These are phyloP conservation scores for Wallacemonas sp. DNA, from an alignment of 208 protist species.

Conservation along the genomic window DNA sequence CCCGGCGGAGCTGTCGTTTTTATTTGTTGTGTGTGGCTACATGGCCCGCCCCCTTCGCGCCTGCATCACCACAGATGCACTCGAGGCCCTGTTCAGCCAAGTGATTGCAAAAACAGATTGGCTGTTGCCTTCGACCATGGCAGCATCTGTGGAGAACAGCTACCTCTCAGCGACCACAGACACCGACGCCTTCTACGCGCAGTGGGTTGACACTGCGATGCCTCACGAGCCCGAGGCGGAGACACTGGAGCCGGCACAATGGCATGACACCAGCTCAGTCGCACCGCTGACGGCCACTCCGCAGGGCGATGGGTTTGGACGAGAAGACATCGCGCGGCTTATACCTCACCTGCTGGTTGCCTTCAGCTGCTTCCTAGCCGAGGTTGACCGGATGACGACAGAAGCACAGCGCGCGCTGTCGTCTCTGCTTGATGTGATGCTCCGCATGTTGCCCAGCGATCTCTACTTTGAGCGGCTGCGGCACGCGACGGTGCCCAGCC, in stretches of 20 bases:
- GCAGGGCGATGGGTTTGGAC: neutral
- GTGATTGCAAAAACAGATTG: conserved; percentile 20
- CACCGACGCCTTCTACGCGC: too few relatives aligned
- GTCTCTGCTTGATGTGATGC: conserved; percentile 21
- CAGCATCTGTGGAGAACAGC: too few relatives aligned
- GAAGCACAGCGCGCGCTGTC: conserved; percentile 14
- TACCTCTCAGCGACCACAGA: too few relatives aligned
- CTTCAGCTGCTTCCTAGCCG: conserved; percentile 35
- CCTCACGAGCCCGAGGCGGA: too few relatives aligned
- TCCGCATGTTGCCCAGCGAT: conserved; percentile 30
- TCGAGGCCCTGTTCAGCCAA: conserved; percentile 16
- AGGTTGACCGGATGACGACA: conserved; percentile 24
- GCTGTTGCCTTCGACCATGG: conserved; percentile 21
- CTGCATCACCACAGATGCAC: conserved; percentile 15
- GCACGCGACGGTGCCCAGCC: conserved; percentile 18
- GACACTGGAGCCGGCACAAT: too few relatives aligned
- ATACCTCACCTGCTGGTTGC: conserved; percentile 28
- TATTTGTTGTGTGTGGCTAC: conserved; percentile 29
- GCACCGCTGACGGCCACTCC: too few relatives aligned
- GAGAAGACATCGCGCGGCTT: conserved; percentile 27
- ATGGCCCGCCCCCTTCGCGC: conserved; percentile 29
- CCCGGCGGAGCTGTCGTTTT: conserved; percentile 23
- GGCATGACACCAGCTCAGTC: too few relatives aligned
- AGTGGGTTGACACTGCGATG: too few relatives aligned
- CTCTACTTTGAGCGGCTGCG: conserved; percentile 33